Percentiles rank a stretch among this genome's conserved stretches.
These are phyloP conservation scores for Leccinum longicurvipes DNA, from an alignment of 768 basidiomycete genomes.

Conservation along the genomic window DNA sequence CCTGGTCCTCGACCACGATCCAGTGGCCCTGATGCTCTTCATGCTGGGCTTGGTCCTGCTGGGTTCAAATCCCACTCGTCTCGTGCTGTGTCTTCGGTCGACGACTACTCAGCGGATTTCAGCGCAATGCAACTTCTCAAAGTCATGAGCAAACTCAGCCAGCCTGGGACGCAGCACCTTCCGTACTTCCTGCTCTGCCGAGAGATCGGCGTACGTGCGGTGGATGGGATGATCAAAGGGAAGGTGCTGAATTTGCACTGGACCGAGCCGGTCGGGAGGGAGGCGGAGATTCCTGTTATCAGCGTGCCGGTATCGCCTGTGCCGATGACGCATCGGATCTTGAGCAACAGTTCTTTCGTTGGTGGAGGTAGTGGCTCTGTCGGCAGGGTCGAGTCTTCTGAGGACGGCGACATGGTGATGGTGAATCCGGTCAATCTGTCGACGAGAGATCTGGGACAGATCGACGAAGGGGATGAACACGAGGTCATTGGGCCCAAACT, in stretches of 20 bases:
- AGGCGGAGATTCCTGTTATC: slow-evolving; percentile 35
- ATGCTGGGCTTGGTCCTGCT: slow-evolving; percentile 56
- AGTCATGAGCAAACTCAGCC: slow-evolving; percentile 76
- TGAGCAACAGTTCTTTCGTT: slow-evolving; percentile 27
- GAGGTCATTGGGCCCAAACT: slow-evolving; percentile 70
- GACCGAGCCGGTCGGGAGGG: slow-evolving; percentile 67
- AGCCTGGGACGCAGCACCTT: slow-evolving; percentile 58
- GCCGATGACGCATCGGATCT: slow-evolving; percentile 26
- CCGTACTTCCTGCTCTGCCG: slow-evolving; percentile 81
- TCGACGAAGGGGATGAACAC: slow-evolving; percentile 52
- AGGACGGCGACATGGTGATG: slow-evolving; percentile 50
- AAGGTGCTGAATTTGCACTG: slow-evolving; percentile 72
- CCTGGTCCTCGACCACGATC: slow-evolving; percentile 33
- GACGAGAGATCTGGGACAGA: slow-evolving; percentile 41
- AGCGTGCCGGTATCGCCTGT: slow-evolving; percentile 25
- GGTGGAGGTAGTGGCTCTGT: slow-evolving; percentile 40
- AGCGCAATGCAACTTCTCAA: slow-evolving; percentile 75
- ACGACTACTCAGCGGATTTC: slow-evolving; percentile 62
- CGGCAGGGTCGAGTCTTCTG: slow-evolving; percentile 34
- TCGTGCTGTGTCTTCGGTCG: slow-evolving; percentile 25
- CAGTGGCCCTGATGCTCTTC: slow-evolving; percentile 48
- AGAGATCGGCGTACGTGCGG: slow-evolving; percentile 78
- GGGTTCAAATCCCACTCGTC: slow-evolving; percentile 57
- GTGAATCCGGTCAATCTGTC: slow-evolving; percentile 36
- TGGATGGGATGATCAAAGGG: slow-evolving; percentile 82